These are phyloP conservation scores for Bryoglossum gracile DNA, from an alignment of 495 filamentous ascomycete species.

Conservation along the genomic window DNA sequence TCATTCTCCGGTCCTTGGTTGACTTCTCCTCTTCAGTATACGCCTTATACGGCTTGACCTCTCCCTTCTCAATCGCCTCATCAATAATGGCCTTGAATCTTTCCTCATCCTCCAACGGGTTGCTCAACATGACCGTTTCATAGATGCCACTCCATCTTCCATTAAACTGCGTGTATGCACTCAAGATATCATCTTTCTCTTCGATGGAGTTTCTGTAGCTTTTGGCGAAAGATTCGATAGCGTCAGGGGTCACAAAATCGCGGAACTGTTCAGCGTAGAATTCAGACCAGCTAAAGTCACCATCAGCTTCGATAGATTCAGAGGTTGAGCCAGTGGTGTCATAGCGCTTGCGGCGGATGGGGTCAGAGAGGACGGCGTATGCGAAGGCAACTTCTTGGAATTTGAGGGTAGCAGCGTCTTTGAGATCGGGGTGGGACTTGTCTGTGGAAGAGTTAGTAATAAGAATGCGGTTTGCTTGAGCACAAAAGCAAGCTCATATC, in stretches of 20 bases:
- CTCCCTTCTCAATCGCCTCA: constrained; percentile 60
- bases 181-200: constrained; percentile 66
- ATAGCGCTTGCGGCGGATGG: constrained; percentile 69
- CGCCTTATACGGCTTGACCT: constrained; percentile 55
- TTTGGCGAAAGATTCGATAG: constrained; percentile 62
- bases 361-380: constrained; percentile 84
- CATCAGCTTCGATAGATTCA: constrained; percentile 62
- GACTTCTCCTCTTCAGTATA: constrained; percentile 67
- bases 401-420: constrained; percentile 59
- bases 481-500: too few relatives aligned
- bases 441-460: constrained; percentile 40
- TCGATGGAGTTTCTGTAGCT: constrained; percentile 84
- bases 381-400: constrained; percentile 93
- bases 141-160: constrained; percentile 74
- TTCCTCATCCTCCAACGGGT: constrained; percentile 78
- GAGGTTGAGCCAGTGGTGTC: constrained; percentile 82
- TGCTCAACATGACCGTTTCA: constrained; percentile 74
- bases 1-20: constrained; percentile 54
- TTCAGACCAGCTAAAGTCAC: constrained; percentile 83
- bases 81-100: constrained; percentile 76
- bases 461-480: too few relatives aligned
- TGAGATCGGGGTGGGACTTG: constrained; percentile 59
- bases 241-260: constrained; percentile 58
- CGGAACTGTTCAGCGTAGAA: constrained; percentile 80
- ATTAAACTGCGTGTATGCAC: constrained; percentile 59